phyloP scores from a whole-genome alignment of 78 protist genomes.

The Dictyostelium capitatum region DNA sequence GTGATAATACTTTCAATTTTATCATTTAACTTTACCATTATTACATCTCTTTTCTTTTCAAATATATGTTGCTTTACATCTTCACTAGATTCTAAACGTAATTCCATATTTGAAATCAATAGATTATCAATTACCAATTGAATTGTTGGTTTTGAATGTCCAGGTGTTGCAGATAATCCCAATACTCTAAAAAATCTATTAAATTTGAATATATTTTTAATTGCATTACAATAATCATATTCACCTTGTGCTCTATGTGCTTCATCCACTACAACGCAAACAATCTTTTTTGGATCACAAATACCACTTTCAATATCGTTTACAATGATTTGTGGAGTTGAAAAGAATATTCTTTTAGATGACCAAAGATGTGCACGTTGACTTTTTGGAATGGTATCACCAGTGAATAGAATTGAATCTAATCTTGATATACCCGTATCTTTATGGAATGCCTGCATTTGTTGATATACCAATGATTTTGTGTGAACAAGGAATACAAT shows the following conservation, averaged over 20 bases:
- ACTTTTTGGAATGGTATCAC: constrained; percentile 16
- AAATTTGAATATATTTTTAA: constrained; percentile 21
- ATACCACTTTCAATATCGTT: constrained; percentile 83
- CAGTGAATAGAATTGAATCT: constrained; percentile 82
- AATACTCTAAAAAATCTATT: constrained; percentile 89
- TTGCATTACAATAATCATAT: constrained; percentile 82
- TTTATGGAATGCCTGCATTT: constrained; percentile 87
- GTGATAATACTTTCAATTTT: background rate
- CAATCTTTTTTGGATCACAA: constrained; percentile 40
- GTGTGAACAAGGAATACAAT: constrained; percentile 98
- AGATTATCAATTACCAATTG: constrained; percentile 88
- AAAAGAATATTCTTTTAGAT: constrained; percentile 88
- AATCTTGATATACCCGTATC: constrained; percentile 50
- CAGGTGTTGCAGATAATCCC: constrained; percentile 98
- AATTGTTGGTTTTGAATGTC: constrained; percentile 61
- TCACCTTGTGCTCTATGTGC: constrained; percentile 93
- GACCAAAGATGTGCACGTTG: constrained; percentile 70
- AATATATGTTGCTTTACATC: constrained; percentile 83
- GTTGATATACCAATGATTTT: constrained; percentile 95
- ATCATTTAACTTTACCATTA: background rate
- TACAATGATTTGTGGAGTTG: constrained; percentile 92
- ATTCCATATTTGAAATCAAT: constrained; percentile 84
- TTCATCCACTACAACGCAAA: constrained; percentile 91
- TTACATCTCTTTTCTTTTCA: constrained; percentile 4
- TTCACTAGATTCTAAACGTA: constrained; percentile 69